Percentiles rank a stretch among this genome's conserved stretches.
These are phyloP conservation scores for Serendipita sp. DNA, from an alignment of 768 basidiomycete species.

Conservation along the genomic window DNA sequence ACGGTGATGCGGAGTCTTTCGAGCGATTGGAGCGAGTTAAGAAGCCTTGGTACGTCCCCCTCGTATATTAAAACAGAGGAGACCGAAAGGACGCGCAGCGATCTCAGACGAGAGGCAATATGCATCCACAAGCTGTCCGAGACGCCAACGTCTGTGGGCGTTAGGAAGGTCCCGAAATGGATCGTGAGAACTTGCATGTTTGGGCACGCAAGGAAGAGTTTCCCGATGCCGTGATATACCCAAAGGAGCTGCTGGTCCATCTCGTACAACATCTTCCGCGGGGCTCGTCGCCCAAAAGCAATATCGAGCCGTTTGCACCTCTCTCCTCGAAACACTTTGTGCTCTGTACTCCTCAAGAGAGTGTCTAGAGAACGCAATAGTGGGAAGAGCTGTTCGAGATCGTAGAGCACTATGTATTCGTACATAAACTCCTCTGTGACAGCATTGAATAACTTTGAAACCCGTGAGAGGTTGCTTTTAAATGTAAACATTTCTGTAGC, in stretches of 20 bases:
- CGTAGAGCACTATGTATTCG: neutral
- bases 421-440: neutral
- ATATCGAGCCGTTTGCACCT: neutral
- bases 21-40: neutral
- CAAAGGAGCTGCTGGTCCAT: neutral
- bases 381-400: neutral
- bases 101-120: neutral
- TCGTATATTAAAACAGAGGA: neutral
- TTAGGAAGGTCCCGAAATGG: neutral
- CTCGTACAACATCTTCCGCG: neutral
- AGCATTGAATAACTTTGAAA: neutral
- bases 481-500: neutral
- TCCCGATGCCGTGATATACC: neutral
- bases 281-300: neutral
- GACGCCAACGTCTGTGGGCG: neutral
- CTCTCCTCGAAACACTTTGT: constrained; percentile 2
- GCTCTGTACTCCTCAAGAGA: neutral
- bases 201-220: neutral
- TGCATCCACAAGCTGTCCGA: neutral
- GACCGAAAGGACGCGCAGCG: neutral
- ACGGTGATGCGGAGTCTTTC: neutral
- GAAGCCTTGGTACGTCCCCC: neutral
- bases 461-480: neutral
- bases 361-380: neutral
- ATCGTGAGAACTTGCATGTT: neutral